Evolutionary conservation across 192 early-diverging fungal genomes (phyloP), one percentile per base, ranked within the genome.

Genomic region (Endogone sp.): DNA sequence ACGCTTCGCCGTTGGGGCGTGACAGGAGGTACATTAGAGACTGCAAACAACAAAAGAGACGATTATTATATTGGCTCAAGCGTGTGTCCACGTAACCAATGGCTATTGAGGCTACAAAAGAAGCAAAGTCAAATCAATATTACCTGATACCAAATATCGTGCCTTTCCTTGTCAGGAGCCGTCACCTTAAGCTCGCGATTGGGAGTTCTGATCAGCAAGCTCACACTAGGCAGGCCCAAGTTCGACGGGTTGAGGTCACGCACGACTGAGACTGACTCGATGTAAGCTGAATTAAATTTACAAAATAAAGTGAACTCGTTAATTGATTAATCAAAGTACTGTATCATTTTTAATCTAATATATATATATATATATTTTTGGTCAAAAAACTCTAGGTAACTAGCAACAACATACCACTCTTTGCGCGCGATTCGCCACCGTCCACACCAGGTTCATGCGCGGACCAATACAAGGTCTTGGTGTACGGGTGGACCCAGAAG

Each of bases 401-500:
- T n/a, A n/a, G n/a, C n/a, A n/a, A 28, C 29, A 11, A 68, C 63
- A 73, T 85, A 82, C 83, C 81, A 65, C 79, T 80, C 74, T 82
- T 85, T 23, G 77, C 71, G 26, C 75, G 73, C 6, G 76, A 63
- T 62, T 72, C 74, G 57, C 59, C 67, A 24, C 68, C 65, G 64
- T 79, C 80, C n/a, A 69, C 69, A 22, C 80, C 79, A 27, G 90
- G 90, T 29, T 86, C 86, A 63, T 84, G 79, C 62, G 74, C 79
- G 65, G 85, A 86, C 91, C 91, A 93, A 69, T 93, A 89, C 61
- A 93, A 74, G 27, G 88, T 89, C 66, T 87, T 88, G 24, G 90
- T 89, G 55, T 92, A 93, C 24, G 91, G 91, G 61, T 92, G 90
- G 28, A 93, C 83, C 91, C 91, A 93, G 56, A 93, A 91, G 81